Evolutionary conservation across 2,329 filamentous ascomycete species (phyloP), one percentile per base, ranked within the genome.

Genomic region (Torrubiella hemipterigena): DNA sequence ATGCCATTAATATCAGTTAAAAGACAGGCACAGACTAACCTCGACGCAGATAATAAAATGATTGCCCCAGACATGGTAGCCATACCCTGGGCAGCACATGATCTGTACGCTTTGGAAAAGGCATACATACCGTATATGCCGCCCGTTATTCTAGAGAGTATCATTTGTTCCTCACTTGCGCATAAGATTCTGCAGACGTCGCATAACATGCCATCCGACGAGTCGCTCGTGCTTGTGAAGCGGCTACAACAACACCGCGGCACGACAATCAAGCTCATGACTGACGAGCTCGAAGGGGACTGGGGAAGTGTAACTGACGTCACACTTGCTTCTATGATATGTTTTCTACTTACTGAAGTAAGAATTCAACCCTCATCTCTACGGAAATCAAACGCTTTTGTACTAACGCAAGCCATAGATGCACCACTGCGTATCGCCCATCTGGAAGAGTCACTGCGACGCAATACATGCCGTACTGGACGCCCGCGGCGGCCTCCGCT

Each of bases 41-140:
- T 12, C 14, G 6, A 9, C 18, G 13, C 16, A 44, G 40, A 42
- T 17, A 44, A 44, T 26, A 18, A 20, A 13, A 24, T 34, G 21
- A 36, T 44, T 16, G 42, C 38, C 14, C 40, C 42, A 19, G 40
- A 44, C 27, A n/a, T 41, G 31, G 31, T 40, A 17, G 40, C 38
- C 15, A 31, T 30, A 13, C 21, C 20, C 20, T 38, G 32, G 10
- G 22, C n/a, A 13, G 17, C 24, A 10, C 15, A 16, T 6, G 32
- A 36, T 24, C 37, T 36, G 8, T 43, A 36, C 27, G 31, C 34
- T 15, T 18, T 42, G 4, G 32, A 26, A 4, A 28, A 32, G n/a
- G 18, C 17, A 9, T 21, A 23, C 1, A 32, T 37, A 3, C 14
- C 34, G 2, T 32, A 34, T 7, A 25, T 38, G 22, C 36, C 31